Evolutionary conservation across 805 yeast genomes (phyloP).

Genomic region (Komagataella phaffii): DNA sequence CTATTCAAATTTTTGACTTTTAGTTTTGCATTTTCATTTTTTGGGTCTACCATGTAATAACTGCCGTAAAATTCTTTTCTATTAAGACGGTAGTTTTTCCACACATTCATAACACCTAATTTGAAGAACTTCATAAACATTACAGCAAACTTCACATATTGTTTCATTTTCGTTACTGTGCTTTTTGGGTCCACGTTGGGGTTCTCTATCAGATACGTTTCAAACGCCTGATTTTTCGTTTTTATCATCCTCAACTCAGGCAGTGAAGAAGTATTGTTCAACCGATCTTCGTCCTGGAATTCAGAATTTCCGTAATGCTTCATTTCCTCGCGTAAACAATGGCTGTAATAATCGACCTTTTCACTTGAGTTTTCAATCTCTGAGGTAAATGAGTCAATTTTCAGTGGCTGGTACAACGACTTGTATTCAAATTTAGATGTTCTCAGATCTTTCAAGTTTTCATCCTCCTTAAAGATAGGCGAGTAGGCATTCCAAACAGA

Average conservation of each 20-base stretch:
- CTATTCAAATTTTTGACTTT: constrained; percentile 5
- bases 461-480: background rate
- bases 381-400: background rate
- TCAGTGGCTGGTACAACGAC: background rate
- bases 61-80: constrained; percentile 12
- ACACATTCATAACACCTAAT: constrained; percentile 41
- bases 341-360: background rate
- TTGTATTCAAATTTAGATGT: background rate
- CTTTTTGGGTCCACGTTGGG: background rate
- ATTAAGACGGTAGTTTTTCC: constrained; percentile 26
- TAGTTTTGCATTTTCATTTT: constrained; percentile 9
- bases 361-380: background rate
- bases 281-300: background rate
- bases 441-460: background rate
- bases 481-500: background rate
- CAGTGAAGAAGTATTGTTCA: background rate
- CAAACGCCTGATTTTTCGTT: background rate
- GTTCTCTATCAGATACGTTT: background rate
- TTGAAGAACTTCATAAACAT: constrained; percentile 35
- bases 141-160: background rate
- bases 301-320: background rate
- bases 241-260: background rate
- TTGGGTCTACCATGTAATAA: constrained; percentile 14
- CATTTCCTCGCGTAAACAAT: background rate
- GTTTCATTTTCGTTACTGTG: background rate